Percentiles rank a stretch among this genome's conserved stretches.
These are phyloP conservation scores for Striga hermonthica DNA, from an alignment of 305 asterid species.

Conservation along the genomic window DNA sequence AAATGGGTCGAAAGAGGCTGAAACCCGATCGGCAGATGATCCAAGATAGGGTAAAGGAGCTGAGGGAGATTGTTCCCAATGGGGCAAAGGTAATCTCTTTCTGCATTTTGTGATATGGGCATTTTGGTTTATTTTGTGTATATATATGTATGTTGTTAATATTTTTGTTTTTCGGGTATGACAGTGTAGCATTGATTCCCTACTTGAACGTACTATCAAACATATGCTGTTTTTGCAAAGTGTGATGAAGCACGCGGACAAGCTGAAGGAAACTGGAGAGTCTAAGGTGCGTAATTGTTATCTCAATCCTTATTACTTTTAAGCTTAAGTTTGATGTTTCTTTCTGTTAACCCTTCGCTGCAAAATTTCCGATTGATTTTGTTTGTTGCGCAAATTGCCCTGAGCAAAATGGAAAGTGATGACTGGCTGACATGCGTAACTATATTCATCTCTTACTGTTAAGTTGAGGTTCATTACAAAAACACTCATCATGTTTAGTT, in stretches of 20 bases:
- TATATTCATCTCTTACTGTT: too few species aligned
- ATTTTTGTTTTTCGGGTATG: slow-evolving; percentile 25
- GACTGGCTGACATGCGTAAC: too few species aligned
- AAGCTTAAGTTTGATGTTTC: too few species aligned
- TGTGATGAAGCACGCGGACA: slow-evolving; percentile 87
- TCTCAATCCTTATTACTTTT: too few species aligned
- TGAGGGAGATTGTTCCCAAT: slow-evolving; percentile 88
- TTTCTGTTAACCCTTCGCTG: neutral
- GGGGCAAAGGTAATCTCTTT: slow-evolving; percentile 67
- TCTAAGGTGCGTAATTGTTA: slow-evolving; percentile 58
- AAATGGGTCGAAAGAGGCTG: slow-evolving; percentile 72
- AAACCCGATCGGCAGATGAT: slow-evolving; percentile 96
- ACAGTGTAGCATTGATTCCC: slow-evolving; percentile 98
- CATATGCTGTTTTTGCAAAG: slow-evolving; percentile 97
- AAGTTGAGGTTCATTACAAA: too few species aligned
- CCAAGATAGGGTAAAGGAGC: slow-evolving; percentile 93
- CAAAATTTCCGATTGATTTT: neutral
- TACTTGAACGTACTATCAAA: slow-evolving; percentile 89
- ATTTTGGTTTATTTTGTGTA: neutral
- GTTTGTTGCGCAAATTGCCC: neutral
- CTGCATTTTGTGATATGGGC: neutral
- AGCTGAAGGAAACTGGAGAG: slow-evolving; percentile 81
- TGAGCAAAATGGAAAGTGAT: too few species aligned
- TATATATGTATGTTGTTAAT: slow-evolving; percentile 1
- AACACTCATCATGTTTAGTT: too few species aligned